Evolutionary conservation across 1,139 yeast species (phyloP), one percentile per base, ranked within the genome.

Genomic region (Wickerhamomyces sp.): DNA sequence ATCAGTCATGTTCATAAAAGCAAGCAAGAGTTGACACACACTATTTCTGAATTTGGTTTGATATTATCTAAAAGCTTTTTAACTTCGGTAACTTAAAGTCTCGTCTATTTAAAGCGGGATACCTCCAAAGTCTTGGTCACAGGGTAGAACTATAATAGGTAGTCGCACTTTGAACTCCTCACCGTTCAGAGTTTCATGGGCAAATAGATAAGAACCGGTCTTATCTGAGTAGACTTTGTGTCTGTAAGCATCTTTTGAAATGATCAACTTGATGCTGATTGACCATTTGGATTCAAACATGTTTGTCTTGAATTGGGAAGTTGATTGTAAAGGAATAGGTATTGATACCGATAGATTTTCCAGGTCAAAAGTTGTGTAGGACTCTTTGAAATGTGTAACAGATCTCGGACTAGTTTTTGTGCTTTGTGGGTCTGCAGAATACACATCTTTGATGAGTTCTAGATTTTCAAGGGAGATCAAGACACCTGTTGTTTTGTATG

Each of bases 251-350:
- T 42, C 47, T 2, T 33, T 33, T 4, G 43, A 28, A 5, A 50
- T 26, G 13, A 61, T 58, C 30, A 62, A 58, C 38, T 55, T 59
- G 9, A 62, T 27, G 4, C 44, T 41, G 9, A 62, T 20, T 41
- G 57, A 47, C 64, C 66, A 62, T 39, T 54, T 61, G 11, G 49
- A 33, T 32, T 62, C 63, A 35, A 62, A 61, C 1, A 62, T 38
- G 32, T 58, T 57, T 0, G 65, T 54, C 35, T 52, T 61, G 39
- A 62, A 62, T 35, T 61, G 67, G 27, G 59, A 52, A 2, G 64
- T 48, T n/a, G 63, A 47, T 22, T 49, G 46, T 20, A 61, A 54
- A 9, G 62, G 54, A 4, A 58, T 40, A 9, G 63, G 46, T 1
- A 51, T 39, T 28, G 52, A 52, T 5, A 59, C 40, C 2, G 59